Conservation (phyloP, 192 early-diverging fungal species). For the Coemansia sp. region DNA sequence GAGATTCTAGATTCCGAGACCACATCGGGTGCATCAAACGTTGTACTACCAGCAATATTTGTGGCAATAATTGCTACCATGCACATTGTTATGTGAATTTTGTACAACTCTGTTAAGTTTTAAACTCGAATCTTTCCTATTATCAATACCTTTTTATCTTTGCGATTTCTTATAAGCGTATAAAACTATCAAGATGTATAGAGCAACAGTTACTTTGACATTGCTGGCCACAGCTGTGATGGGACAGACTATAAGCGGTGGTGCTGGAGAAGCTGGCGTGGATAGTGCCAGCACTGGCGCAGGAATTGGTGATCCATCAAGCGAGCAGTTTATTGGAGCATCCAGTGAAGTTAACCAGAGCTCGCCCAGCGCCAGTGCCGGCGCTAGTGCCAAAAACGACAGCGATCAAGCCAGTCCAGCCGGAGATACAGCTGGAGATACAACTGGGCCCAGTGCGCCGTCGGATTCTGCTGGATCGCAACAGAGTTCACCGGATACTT, state of each 20-base stretch:
- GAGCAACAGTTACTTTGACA: background rate
- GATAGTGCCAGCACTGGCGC: background rate
- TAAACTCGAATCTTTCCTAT: too few relatives aligned
- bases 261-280: background rate
- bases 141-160: too few relatives aligned
- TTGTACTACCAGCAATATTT: slow-evolving; percentile 5
- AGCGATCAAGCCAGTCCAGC: too few relatives aligned
- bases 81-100: too few relatives aligned
- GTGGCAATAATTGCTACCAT: background rate
- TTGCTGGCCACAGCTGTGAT: slow-evolving; percentile 1
- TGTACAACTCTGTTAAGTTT: too few relatives aligned
- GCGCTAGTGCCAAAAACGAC: too few relatives aligned
- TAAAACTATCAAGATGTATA: background rate
- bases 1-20: too few relatives aligned
- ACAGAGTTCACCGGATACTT: background rate
- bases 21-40: background rate
- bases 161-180: too few relatives aligned
- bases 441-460: background rate
- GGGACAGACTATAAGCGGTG: background rate
- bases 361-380: too few relatives aligned
- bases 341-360: background rate
- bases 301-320: slow-evolving; percentile 1
- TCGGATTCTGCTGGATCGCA: background rate
- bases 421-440: too few relatives aligned
- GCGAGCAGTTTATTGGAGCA: background rate